A percentile compares a stretch with the other conserved stretches of the same genome.
phyloP scores from a whole-genome alignment of 106 monocot genomes.

The Phalaenopsis aphrodite region DNA sequence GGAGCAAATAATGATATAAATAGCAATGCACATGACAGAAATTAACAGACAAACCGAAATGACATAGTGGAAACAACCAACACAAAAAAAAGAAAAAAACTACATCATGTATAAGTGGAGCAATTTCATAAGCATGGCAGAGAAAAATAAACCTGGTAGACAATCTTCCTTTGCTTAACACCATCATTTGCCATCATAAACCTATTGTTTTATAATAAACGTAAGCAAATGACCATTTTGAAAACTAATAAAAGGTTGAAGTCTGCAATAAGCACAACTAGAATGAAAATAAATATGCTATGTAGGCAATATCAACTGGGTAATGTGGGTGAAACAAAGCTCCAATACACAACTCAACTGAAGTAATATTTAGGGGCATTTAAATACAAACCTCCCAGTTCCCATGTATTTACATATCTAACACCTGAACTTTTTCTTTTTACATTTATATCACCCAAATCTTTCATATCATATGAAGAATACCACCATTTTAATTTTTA shows the following conservation, averaged over 20 bases:
- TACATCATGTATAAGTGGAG: neutral
- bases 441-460: no score
- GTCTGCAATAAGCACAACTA: neutral
- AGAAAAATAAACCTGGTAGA: constrained; percentile 47
- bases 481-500: no score
- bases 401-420: no score
- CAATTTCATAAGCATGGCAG: neutral
- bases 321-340: neutral
- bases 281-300: neutral
- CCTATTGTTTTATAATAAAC: constrained; percentile 26
- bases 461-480: no score
- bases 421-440: no score
- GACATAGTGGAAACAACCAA: neutral
- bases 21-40: no score
- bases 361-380: neutral
- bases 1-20: no score
- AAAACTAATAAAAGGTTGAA: constrained; percentile 2
- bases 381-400: no score
- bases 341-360: neutral
- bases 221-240: neutral
- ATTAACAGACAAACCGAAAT: neutral
- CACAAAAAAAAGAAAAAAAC: no score
- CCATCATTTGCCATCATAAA: constrained; percentile 96
- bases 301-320: neutral
- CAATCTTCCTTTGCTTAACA: constrained; percentile 56